Evolutionary conservation across 164 flowering plant genomes (phyloP).

Genomic region (Malania oleifera): DNA sequence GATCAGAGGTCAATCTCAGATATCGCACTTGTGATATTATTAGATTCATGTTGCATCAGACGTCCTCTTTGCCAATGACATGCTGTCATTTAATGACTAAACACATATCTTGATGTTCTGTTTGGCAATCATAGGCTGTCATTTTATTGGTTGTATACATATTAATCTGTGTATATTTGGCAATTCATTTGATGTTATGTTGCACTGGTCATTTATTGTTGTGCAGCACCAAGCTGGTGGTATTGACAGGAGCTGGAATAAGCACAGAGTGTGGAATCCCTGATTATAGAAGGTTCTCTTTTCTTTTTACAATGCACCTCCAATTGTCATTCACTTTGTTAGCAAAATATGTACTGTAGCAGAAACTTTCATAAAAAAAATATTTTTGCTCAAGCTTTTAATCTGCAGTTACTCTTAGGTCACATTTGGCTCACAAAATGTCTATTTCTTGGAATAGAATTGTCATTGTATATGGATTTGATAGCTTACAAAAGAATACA

Average conservation of each 20-base stretch:
- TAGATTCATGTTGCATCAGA: background rate
- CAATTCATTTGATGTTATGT: no score
- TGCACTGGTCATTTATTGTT: background rate
- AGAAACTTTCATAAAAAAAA: background rate
- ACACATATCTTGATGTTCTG: no score
- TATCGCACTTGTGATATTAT: background rate
- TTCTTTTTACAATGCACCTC: background rate
- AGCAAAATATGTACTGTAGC: background rate
- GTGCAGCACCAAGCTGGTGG: constrained; percentile 73
- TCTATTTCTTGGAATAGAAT: no score
- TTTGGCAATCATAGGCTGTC: no score
- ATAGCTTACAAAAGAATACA: no score
- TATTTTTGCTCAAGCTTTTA: no score
- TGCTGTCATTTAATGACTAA: background rate
- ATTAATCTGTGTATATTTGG: no score
- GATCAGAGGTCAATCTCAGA: constrained; percentile 46
- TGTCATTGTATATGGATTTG: no score
- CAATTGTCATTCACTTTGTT: background rate
- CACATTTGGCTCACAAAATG: no score
- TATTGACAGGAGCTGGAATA: constrained; percentile 92
- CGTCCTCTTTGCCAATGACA: background rate
- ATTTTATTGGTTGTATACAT: no score
- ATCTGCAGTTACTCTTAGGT: background rate
- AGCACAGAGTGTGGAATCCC: constrained; percentile 98
- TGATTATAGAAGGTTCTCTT: constrained; percentile 81